Conservation (phyloP, 352 stramenopile species). For the Phytopythium kandeliae region DNA sequence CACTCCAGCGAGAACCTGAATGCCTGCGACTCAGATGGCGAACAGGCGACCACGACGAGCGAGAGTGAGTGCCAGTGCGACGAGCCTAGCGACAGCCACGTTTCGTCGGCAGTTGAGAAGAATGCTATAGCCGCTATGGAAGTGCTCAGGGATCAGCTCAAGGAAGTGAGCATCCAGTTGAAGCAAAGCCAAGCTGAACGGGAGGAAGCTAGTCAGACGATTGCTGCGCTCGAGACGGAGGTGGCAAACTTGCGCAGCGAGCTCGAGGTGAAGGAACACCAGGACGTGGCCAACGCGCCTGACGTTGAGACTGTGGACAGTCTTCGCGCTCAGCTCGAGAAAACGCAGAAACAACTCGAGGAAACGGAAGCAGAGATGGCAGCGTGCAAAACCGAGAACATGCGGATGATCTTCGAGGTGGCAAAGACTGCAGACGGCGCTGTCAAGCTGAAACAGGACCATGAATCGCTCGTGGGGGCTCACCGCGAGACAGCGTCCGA, state of each 20-base stretch:
- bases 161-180: slow-evolving; percentile 3
- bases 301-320: slow-evolving; percentile 14
- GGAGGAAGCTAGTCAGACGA: slow-evolving; percentile 6
- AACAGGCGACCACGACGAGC: slow-evolving; percentile 2
- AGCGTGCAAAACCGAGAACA: slow-evolving; percentile 63
- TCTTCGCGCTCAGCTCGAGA: slow-evolving; percentile 19
- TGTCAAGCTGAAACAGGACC: slow-evolving; percentile 57
- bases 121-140: not conserved
- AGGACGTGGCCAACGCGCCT: not conserved
- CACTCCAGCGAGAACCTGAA: not conserved
- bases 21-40: slow-evolving; percentile 2
- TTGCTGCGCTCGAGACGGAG: not conserved
- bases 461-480: slow-evolving; percentile 30
- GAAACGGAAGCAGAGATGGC: slow-evolving; percentile 37
- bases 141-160: slow-evolving; percentile 6
- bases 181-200: slow-evolving; percentile 6
- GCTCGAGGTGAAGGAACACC: slow-evolving; percentile 1
- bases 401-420: slow-evolving; percentile 72
- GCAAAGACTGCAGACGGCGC: slow-evolving; percentile 57
- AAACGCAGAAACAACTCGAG: slow-evolving; percentile 20
- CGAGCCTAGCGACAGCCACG: not conserved
- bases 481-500: slow-evolving; percentile 28
- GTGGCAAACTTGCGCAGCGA: not conserved
- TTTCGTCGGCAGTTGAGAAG: not conserved
- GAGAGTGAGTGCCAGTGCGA: slow-evolving; percentile 8